Percentiles rank a stretch among this genome's conserved stretches.
Evolutionary conservation across 225 moss, liverwort and hornwort genomes (phyloP).

Genomic region (Asterella californica): DNA sequence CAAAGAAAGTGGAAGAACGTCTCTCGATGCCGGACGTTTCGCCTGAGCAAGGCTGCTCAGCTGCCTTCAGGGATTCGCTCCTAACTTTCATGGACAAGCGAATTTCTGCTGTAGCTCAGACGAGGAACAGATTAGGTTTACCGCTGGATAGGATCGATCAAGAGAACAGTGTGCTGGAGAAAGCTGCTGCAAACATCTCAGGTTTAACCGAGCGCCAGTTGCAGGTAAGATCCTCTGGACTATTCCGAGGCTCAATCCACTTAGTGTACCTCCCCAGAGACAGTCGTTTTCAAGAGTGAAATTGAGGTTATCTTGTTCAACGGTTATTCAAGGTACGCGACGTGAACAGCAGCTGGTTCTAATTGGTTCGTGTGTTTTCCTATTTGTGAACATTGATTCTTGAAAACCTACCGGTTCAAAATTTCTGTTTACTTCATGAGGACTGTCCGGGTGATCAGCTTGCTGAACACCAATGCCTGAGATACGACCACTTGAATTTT

Average conservation of each 20-base stretch:
- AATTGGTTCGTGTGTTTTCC: neutral
- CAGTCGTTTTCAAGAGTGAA: neutral
- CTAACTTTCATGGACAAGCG: slow-evolving; percentile 56
- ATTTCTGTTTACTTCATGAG: neutral
- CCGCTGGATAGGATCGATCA: slow-evolving; percentile 48
- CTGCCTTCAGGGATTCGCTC: slow-evolving; percentile 70
- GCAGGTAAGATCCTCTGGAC: slow-evolving; percentile 45
- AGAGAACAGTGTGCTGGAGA: slow-evolving; percentile 52
- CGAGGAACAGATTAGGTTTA: slow-evolving; percentile 63
- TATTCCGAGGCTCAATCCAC: too few species aligned
- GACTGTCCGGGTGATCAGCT: neutral
- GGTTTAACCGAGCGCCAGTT: slow-evolving; percentile 73
- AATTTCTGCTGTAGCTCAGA: slow-evolving; percentile 46
- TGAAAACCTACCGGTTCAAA: neutral
- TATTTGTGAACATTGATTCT: neutral
- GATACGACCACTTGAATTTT: too few species aligned
- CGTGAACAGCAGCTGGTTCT: neutral
- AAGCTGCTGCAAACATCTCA: slow-evolving; percentile 65
- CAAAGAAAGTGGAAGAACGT: slow-evolving; percentile 49
- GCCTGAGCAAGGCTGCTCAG: slow-evolving; percentile 56
- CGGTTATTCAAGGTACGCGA: neutral
- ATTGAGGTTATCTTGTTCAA: too few species aligned
- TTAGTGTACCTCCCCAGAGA: neutral
- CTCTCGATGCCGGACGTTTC: slow-evolving; percentile 65
- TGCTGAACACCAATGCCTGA: neutral